Evolutionary conservation across 176 grass and related monocot genomes (phyloP).

Genomic region (Oryza officinalis): DNA sequence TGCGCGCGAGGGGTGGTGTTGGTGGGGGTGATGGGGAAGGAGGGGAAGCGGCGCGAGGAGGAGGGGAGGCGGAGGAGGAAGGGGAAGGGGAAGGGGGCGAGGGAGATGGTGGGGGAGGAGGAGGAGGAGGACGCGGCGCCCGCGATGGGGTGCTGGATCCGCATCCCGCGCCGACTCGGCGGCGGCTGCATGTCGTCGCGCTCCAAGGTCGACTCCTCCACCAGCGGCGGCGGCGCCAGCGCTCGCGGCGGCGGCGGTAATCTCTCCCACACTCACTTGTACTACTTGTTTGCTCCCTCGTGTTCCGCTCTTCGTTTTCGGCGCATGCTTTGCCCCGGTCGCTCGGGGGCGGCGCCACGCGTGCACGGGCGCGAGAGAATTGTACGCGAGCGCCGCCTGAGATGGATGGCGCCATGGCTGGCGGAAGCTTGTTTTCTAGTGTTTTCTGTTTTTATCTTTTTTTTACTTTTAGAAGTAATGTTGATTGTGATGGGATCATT

Average conservation of each 20-base stretch:
- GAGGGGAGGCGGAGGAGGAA: slow-evolving; percentile 35
- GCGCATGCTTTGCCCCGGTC: background rate
- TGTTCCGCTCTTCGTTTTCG: background rate
- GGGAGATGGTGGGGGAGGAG: slow-evolving; percentile 6
- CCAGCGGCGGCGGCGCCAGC: slow-evolving; percentile 36
- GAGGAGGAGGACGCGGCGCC: slow-evolving; percentile 44
- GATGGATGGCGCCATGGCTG: slow-evolving; percentile 9
- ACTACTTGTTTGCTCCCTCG: background rate
- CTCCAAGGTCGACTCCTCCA: slow-evolving; percentile 85
- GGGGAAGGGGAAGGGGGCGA: slow-evolving; percentile 26
- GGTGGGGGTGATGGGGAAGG: slow-evolving; percentile 48
- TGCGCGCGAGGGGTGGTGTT: slow-evolving; percentile 10
- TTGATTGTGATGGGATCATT: slow-evolving; percentile 35
- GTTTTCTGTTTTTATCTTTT: background rate
- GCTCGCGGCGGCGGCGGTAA: slow-evolving; percentile 56
- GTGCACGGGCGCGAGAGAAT: slow-evolving; percentile 16
- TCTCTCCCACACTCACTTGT: background rate
- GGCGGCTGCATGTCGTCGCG: slow-evolving; percentile 78
- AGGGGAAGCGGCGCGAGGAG: slow-evolving; percentile 38
- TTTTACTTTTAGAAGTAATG: background rate
- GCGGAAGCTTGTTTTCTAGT: background rate
- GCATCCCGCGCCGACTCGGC: slow-evolving; percentile 51
- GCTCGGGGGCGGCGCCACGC: background rate
- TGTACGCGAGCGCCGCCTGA: slow-evolving; percentile 17
- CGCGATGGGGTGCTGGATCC: slow-evolving; percentile 85